phyloP scores from a whole-genome alignment of 768 basidiomycete genomes.

The Trametes elegans region DNA sequence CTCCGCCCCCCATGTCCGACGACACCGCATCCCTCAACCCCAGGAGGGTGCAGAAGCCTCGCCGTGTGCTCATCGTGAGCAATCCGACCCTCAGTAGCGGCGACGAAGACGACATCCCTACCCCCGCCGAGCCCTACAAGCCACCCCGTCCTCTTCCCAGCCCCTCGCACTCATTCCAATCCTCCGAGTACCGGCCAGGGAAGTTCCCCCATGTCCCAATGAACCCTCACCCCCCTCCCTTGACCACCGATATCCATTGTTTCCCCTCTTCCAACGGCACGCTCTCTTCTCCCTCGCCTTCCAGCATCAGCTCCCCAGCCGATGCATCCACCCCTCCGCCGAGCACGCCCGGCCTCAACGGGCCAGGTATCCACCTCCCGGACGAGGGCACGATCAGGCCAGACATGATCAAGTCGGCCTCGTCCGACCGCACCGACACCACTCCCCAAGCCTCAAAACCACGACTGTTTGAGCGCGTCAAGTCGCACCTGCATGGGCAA shows the following conservation, averaged over 20 bases:
- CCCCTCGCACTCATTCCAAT: slow-evolving; percentile 30
- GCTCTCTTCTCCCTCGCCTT: slow-evolving; percentile 70
- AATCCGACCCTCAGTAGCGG: slow-evolving; percentile 55
- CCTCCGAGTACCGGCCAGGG: slow-evolving; percentile 10
- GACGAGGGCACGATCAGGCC: slow-evolving; percentile 38
- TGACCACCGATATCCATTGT: slow-evolving; percentile 37
- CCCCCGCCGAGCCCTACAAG: slow-evolving; percentile 27
- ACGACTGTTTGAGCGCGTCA: slow-evolving; percentile 22
- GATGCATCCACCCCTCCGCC: slow-evolving; percentile 73
- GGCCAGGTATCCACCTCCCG: slow-evolving; percentile 41
- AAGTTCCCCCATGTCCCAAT: not conserved
- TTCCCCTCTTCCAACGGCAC: slow-evolving; percentile 52
- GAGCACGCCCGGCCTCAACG: slow-evolving; percentile 55
- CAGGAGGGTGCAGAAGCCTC: slow-evolving; percentile 29
- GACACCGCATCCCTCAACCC: slow-evolving; percentile 42
- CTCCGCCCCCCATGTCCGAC: slow-evolving; percentile 52
- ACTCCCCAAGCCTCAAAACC: slow-evolving; percentile 28
- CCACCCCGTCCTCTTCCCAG: slow-evolving; percentile 30
- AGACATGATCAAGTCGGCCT: slow-evolving; percentile 21
- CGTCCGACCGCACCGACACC: slow-evolving; percentile 21
- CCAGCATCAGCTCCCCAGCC: slow-evolving; percentile 61
- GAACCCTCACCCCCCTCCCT: slow-evolving; percentile 28
- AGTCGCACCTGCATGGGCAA: slow-evolving; percentile 22
- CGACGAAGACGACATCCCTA: slow-evolving; percentile 30
- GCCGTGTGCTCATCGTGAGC: slow-evolving; percentile 52